Conservation (phyloP, 768 basidiomycete species). For the Neoboletus brunneissimus region DNA sequence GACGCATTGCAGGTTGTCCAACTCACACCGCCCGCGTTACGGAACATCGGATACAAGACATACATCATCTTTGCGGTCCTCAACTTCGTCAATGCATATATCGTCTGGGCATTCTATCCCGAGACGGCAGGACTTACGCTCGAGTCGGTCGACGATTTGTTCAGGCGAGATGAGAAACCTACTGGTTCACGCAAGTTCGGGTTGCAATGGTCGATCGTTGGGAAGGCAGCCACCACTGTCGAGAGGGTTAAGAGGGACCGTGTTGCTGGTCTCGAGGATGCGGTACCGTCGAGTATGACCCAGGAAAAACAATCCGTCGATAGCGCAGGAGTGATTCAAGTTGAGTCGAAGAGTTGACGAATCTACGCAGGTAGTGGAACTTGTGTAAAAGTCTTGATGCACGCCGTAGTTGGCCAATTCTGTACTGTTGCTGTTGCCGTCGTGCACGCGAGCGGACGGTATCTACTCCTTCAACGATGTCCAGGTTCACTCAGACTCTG, state of each 20-base stretch:
- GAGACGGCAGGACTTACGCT: background rate
- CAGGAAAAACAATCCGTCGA: background rate
- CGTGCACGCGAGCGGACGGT: too few species aligned
- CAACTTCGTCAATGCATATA: background rate
- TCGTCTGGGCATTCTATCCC: background rate
- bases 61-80: background rate
- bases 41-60: background rate
- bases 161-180: background rate
- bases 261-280: background rate
- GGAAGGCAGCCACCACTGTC: background rate
- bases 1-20: background rate
- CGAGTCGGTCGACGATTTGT: background rate
- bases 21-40: background rate
- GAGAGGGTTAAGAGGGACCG: background rate
- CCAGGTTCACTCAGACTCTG: too few species aligned
- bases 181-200: background rate
- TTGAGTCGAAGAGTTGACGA: background rate
- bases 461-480: too few species aligned
- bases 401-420: too few species aligned
- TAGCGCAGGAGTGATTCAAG: background rate
- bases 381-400: too few species aligned
- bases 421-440: too few species aligned
- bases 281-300: background rate
- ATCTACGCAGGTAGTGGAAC: background rate
- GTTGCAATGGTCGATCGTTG: background rate